Conservation (phyloP, 2,329 filamentous ascomycete genomes). For the Alternaria conjuncta region DNA sequence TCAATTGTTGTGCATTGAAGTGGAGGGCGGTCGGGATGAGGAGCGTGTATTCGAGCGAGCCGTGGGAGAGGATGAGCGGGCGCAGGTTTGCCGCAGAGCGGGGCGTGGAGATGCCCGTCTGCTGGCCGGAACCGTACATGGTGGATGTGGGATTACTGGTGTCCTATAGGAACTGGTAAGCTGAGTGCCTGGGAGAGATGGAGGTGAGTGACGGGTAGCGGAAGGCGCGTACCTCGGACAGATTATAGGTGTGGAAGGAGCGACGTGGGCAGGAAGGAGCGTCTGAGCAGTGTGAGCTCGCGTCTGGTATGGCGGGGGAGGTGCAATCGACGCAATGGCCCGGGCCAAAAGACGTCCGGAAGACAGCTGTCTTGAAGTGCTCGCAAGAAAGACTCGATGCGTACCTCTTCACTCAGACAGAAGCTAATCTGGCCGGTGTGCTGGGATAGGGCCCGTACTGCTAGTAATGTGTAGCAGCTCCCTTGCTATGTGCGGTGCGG, state of each 20-base stretch:
- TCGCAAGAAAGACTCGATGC: constrained; percentile 26
- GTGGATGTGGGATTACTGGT: constrained; percentile 11
- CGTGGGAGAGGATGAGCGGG: constrained; percentile 88
- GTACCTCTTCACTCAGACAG: constrained; percentile 34
- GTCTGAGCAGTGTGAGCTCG: constrained; percentile 29
- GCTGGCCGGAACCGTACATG: constrained; percentile 87
- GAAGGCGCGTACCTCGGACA: constrained; percentile 24
- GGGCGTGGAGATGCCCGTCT: constrained; percentile 96
- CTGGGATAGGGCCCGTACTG: constrained; percentile 42
- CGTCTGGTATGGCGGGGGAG: constrained; percentile 18
- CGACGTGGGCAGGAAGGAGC: constrained; percentile 24
- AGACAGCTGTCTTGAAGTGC: constrained; percentile 4
- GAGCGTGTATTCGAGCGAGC: constrained; percentile 94
- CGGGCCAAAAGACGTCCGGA: not conserved
- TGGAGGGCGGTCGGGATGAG: constrained; percentile 94
- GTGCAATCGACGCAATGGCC: not conserved
- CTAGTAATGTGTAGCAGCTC: constrained; percentile 37
- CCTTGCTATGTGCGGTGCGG: constrained; percentile 34
- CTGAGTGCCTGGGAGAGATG: not conserved
- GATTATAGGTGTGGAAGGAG: constrained; percentile 24
- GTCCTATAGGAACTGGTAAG: constrained; percentile 6
- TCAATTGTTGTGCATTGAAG: constrained; percentile 93
- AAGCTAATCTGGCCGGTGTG: constrained; percentile 47
- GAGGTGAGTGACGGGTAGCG: not conserved
- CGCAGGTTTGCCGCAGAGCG: constrained; percentile 91